Conservation (phyloP, 2,329 filamentous ascomycete genomes). For the Aspergillus ibericus region DNA sequence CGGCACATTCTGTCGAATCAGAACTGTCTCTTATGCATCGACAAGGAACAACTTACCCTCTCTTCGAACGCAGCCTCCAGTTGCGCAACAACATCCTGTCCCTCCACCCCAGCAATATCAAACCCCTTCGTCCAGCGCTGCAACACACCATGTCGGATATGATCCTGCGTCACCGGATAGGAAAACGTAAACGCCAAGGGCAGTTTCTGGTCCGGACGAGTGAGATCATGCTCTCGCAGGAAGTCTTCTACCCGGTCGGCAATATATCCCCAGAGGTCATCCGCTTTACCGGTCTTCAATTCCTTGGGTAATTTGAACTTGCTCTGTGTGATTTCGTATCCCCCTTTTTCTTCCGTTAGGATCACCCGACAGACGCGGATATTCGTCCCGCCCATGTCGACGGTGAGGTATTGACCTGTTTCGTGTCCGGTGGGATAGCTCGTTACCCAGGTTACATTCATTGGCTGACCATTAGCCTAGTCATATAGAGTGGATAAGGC, state of each 20-base stretch:
- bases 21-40: no score
- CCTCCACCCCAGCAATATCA: constrained; percentile 83
- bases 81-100: constrained; percentile 78
- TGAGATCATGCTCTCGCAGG: constrained; percentile 66
- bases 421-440: constrained; percentile 75
- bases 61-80: constrained; percentile 71
- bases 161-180: constrained; percentile 81
- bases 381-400: constrained; percentile 92
- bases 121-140: constrained; percentile 94
- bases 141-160: constrained; percentile 79
- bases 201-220: constrained; percentile 51
- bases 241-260: constrained; percentile 80
- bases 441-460: constrained; percentile 93
- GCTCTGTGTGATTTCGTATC: constrained; percentile 82
- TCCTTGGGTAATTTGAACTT: constrained; percentile 84
- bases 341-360: constrained; percentile 72
- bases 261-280: constrained; percentile 84
- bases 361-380: constrained; percentile 83
- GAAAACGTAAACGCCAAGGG: constrained; percentile 88
- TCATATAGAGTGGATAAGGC: background rate
- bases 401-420: constrained; percentile 74
- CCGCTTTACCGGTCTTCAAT: constrained; percentile 73
- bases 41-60: constrained; percentile 46
- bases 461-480: constrained; percentile 51
- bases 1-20: constrained; percentile 63